Conservation (phyloP, 495 filamentous ascomycete genomes). For the Aspergillus ostianus region DNA sequence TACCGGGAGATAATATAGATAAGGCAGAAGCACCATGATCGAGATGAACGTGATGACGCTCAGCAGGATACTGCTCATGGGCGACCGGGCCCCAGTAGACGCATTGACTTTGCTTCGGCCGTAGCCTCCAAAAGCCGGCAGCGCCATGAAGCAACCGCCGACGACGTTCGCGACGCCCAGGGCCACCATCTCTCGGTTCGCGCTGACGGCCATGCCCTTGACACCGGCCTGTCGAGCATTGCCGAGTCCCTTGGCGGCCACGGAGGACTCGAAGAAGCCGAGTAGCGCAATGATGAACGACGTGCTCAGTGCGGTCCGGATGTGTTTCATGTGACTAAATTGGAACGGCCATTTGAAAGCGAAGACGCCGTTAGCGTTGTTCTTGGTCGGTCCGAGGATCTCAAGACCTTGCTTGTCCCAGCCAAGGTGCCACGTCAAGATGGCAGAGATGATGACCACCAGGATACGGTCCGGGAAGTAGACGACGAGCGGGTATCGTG, state of each 20-base stretch:
- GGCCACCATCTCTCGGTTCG: conserved; percentile 93
- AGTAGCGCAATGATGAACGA: conserved; percentile 92
- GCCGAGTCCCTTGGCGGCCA: conserved; percentile 88
- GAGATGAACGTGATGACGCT: conserved; percentile 77
- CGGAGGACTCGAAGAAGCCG: conserved; percentile 97
- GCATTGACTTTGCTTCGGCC: conserved; percentile 94
- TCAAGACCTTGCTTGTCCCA: conserved; percentile 83
- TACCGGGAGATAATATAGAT: conserved; percentile 92
- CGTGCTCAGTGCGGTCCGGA: conserved; percentile 85
- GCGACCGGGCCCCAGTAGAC: conserved; percentile 85
- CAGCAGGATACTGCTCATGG: conserved; percentile 85
- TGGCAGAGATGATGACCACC: conserved; percentile 81
- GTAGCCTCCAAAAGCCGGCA: conserved; percentile 96
- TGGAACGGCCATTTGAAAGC: conserved; percentile 84
- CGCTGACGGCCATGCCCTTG: conserved; percentile 74
- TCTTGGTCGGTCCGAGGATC: conserved; percentile 77
- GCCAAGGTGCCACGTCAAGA: conserved; percentile 72
- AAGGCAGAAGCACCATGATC: conserved; percentile 79
- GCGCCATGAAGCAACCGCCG: conserved; percentile 84
- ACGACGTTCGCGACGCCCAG: conserved; percentile 86
- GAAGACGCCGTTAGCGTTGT: conserved; percentile 60
- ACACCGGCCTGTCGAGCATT: conserved; percentile 56
- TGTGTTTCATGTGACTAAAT: conserved; percentile 68
- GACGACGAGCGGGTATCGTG: conserved; percentile 74
- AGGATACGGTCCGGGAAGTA: conserved; percentile 92